phyloP scores from a whole-genome alignment of 2,329 filamentous ascomycete genomes.

The Herpotrichia juniperi region DNA sequence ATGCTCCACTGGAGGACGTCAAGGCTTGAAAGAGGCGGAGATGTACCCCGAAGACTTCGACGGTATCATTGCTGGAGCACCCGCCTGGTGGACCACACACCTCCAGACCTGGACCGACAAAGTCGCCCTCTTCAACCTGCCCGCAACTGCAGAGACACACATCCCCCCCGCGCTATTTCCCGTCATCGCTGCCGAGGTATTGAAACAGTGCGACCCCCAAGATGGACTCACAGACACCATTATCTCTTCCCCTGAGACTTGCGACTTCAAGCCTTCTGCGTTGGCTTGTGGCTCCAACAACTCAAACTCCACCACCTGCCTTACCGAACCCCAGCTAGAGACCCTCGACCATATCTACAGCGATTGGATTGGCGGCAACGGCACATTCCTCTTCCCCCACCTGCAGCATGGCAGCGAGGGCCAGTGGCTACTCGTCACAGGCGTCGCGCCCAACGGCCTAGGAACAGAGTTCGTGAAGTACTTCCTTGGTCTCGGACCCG shows the following conservation, averaged over 20 bases:
- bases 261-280: constrained; percentile 49
- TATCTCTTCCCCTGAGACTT: constrained; percentile 53
- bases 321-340: constrained; percentile 51
- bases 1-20: constrained; percentile 65
- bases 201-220: constrained; percentile 58
- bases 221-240: constrained; percentile 57
- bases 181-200: constrained; percentile 49
- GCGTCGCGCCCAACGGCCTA: constrained; percentile 41
- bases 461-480: constrained; percentile 49
- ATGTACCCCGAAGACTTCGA: constrained; percentile 63
- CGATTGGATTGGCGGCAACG: constrained; percentile 49
- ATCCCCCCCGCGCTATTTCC: constrained; percentile 53
- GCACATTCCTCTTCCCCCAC: constrained; percentile 50
- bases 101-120: constrained; percentile 54
- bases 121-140: constrained; percentile 56
- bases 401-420: constrained; percentile 47
- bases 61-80: constrained; percentile 61
- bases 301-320: constrained; percentile 46
- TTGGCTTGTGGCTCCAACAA: constrained; percentile 44
- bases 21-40: constrained; percentile 62
- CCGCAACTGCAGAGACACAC: constrained; percentile 51
- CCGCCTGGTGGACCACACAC: constrained; percentile 58
- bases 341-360: constrained; percentile 51
- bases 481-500: constrained; percentile 48
- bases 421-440: constrained; percentile 47